Evolutionary conservation across 768 basidiomycete genomes (phyloP), one percentile per base, ranked within the genome.

Genomic region (Pulveroboletus sp.): DNA sequence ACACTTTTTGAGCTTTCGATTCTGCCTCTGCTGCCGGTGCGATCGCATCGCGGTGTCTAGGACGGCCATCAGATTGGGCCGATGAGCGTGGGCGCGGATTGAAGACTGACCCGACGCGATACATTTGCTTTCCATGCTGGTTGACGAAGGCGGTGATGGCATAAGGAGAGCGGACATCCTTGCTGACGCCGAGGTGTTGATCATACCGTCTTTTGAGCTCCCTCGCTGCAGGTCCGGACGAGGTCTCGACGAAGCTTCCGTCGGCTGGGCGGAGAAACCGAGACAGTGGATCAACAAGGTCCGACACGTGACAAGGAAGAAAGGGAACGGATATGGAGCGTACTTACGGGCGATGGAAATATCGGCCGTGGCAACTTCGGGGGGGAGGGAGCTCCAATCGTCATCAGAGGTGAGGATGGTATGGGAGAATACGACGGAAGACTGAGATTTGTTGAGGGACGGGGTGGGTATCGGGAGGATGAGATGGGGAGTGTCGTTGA

Each of bases 91-190:
- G 1, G 43, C 41, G 45, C 19, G 48, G 47, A 27, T 43, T 47
- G 9, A 42, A 32, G 26, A 77, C 83, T 67, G 52, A 89, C 88
- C 86, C 82, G 38, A 93, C 77, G 42, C 89, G 84, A 69, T 75
- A 90, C 75, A 86, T 80, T 63, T 78, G 75, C 59, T 81, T 82
- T 45, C 89, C 89, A 67, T 87, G 82, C 62, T 89, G 86, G 62
- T 88, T 90, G 41, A 86, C 77, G 59, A 87, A 83, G 8, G 83
- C 83, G n/a, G 88, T 90, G 58, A 89, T 87, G 32, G 82, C 82
- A 62, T 84, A 92, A 3, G 89, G 89, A 12, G 88, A 90, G 26
- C 85, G 80, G 11, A 82, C 73, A 51, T 80, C 74, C 59, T 77
- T 76, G 17, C 80, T 77, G 26, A 91, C 85, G 12, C 87, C 84